Evolutionary conservation across 495 filamentous ascomycete species (phyloP), one percentile per base, ranked within the genome.

Genomic region (Talaromyces thailandensis): DNA sequence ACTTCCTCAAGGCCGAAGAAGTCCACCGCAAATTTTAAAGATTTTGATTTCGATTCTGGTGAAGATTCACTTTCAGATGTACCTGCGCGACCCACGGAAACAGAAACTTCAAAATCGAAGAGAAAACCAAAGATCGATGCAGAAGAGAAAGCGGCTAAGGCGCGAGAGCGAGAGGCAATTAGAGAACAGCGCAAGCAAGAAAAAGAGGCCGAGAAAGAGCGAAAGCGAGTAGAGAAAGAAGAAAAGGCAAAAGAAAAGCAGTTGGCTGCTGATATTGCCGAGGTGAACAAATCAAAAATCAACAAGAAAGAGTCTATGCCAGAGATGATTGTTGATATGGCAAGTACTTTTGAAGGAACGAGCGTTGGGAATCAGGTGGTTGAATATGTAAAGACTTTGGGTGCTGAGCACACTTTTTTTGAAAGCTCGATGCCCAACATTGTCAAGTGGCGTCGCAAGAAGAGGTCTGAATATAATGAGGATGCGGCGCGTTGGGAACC

Each of bases 301-400:
- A 85, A 90, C 72, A 92, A 89, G 74, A 94, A 91, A 66, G 79
- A 86, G 16, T 87, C 89, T 0, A 82, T 82, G 0, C 82, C 81
- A 1, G 91, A 96, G 72, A 94, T 96, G 89, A 88, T 96, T n/a
- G 79, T 91, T 4, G 88, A 92, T 71, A 75, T 96, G 23, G 81
- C 89, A 1, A 73, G 67, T 7, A 78, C 78, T 9, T 70, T 94
- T 7, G 71, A 78, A 14, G 76, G 70, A 14, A 71, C 69, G 6
- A 78, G 71, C 31, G 69, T 86, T 25, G 79, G 74, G 5, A 77
- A 73, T 23, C 82, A 85, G 58, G 70, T 80, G 9, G 61, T 75
- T 8, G 75, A 81, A 52, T 81, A 86, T 60, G 80, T 88, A 62
- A 69, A 78, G 14, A 79, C 82, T 6, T 70, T 90, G 6, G 80